A percentile compares a stretch with the other conserved stretches of the same genome.
phyloP scores from a whole-genome alignment of 2,329 filamentous ascomycete genomes.

The Lecanicillium sp. region DNA sequence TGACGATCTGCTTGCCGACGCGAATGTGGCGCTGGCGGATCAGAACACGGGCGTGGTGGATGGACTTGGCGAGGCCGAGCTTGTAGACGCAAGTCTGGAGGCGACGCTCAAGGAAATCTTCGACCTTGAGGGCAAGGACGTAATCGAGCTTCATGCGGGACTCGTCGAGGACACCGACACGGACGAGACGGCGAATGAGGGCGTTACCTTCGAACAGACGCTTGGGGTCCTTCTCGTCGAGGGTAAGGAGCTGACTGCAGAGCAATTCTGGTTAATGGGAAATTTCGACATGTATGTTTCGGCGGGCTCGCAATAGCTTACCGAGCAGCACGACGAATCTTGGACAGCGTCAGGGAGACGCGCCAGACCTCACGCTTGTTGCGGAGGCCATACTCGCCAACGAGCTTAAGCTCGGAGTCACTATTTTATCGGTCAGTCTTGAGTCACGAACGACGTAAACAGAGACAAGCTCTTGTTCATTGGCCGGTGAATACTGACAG shows the following conservation, averaged over 20 bases:
- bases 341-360: constrained; percentile 98
- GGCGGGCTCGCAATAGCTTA: constrained; percentile 37
- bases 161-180: constrained; percentile 99
- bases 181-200: constrained; percentile 99
- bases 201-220: constrained; percentile 99
- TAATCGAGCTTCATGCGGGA: constrained; percentile 99
- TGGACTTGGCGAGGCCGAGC: constrained; percentile 99
- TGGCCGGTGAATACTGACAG: constrained; percentile 97
- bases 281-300: too few relatives aligned
- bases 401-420: constrained; percentile 99
- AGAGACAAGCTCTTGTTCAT: constrained; percentile 97
- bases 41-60: constrained; percentile 99
- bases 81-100: constrained; percentile 99
- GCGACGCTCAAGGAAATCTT: constrained; percentile 99
- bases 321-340: constrained; percentile 99
- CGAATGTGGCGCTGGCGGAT: constrained; percentile 99
- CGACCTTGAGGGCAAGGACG: constrained; percentile 97
- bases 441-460: constrained; percentile 82
- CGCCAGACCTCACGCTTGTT: constrained; percentile 99
- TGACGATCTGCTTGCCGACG: constrained; percentile 99
- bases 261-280: background rate
- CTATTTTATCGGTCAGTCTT: constrained; percentile 67
- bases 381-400: constrained; percentile 98
- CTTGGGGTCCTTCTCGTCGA: constrained; percentile 99
- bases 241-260: constrained; percentile 92